Evolutionary conservation across 2,329 filamentous ascomycete species (phyloP).

Genomic region (Colletotrichum chlorophyti): DNA sequence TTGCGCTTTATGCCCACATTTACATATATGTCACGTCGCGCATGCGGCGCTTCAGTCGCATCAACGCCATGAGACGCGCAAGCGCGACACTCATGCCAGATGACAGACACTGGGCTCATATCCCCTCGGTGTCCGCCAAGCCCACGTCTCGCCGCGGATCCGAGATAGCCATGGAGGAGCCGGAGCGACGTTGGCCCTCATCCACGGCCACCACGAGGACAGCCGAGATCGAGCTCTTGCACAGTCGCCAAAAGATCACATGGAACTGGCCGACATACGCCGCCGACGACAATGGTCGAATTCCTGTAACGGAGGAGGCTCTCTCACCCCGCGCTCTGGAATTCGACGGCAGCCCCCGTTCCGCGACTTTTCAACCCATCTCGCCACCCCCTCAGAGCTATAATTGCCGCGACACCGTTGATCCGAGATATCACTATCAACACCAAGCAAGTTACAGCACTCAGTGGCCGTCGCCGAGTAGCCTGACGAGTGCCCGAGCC

Average conservation of each 20-base stretch:
- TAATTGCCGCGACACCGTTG: conserved; percentile 4
- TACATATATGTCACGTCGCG: conserved; percentile 68
- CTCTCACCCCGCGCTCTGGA: neutral
- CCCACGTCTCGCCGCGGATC: conserved; percentile 31
- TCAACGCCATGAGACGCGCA: conserved; percentile 1
- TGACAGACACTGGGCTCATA: neutral
- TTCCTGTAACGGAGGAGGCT: neutral
- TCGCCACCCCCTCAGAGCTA: conserved; percentile 14
- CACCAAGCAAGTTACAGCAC: conserved; percentile 1
- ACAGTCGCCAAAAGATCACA: conserved; percentile 14
- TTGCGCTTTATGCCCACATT: conserved; percentile 71
- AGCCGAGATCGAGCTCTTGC: conserved; percentile 8
- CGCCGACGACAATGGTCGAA: conserved; percentile 6
- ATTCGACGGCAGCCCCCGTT: neutral
- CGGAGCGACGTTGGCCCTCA: conserved; percentile 1
- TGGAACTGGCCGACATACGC: conserved; percentile 23
- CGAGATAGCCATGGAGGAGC: conserved; percentile 5
- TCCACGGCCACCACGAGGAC: conserved; percentile 3
- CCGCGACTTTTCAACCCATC: conserved; percentile 1
- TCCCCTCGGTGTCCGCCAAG: conserved; percentile 33
- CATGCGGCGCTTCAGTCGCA: conserved; percentile 45
- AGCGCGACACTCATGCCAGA: conserved; percentile 11
- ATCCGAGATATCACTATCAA: neutral
- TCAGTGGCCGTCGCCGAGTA: conserved; percentile 12
- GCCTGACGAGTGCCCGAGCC: conserved; percentile 21